Evolutionary conservation across 805 yeast genomes (phyloP), one percentile per base, ranked within the genome.

Genomic region (Ascoidea asiatica): DNA sequence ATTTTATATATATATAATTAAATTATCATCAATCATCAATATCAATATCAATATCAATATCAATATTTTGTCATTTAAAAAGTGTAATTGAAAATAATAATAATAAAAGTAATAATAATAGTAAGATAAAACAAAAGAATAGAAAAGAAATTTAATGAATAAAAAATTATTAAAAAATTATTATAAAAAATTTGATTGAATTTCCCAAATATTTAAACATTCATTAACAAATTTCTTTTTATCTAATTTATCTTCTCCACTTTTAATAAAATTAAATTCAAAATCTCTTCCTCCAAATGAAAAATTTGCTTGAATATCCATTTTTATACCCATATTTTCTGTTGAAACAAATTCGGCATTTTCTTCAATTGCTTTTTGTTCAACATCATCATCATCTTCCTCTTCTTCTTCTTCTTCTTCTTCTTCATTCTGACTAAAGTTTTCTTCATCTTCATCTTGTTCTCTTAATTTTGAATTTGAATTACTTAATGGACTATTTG

Each of bases 341-440:
- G 15, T 29, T 15, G 35, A 11, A 8, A 29, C 35, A 29, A 59
- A 52, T 8, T 70, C 72, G 38, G 64, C 63, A 39, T 57, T 62
- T 18, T 57, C 64, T 43, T 64, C 67, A 39, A 63, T 53, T 19
- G 66, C 71, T 45, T 65, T 56, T 21, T 53, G 51, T 44, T 59
- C 64, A 7, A 59, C 60, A 19, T 56, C 60, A 15, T 48, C 53
- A 17, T 49, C 55, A 38, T 47, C 52, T 19, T 46, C 50, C 8
- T 48, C 48, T 8, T 52, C 53, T 21, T 47, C 48, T 6, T 46
- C 48, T 38, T 48, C 53, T 33, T 48, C 50, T 21, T 47, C 52
- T 41, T 52, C 47, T 42, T 41, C 33, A 22, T 45, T 45, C 5
- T 48, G 45, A 8, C 46, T 47, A 15, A 39, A 43, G 17, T 46